A percentile compares a stretch with the other conserved stretches of the same genome.
Evolutionary conservation across 2,329 filamentous ascomycete species (phyloP).

Genomic region (Ophiosphaerella narmari): DNA sequence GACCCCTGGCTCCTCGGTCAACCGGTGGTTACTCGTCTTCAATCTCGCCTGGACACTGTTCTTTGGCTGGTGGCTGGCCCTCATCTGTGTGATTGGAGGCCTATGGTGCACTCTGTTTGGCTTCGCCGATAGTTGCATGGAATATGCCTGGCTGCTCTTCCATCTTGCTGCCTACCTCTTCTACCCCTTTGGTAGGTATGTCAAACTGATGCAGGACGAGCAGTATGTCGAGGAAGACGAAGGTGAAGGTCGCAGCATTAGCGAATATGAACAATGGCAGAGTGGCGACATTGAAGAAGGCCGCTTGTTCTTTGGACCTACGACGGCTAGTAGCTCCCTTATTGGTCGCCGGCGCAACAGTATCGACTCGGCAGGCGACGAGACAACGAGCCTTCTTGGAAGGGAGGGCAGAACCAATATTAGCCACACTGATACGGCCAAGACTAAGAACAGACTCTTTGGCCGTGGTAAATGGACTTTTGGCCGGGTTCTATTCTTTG

Average conservation of each 20-base stretch:
- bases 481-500: slow-evolving; percentile 91
- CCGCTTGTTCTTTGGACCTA: slow-evolving; percentile 91
- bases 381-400: slow-evolving; percentile 88
- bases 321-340: slow-evolving; percentile 69
- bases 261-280: slow-evolving; percentile 99
- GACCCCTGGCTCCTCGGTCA: slow-evolving; percentile 84
- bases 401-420: slow-evolving; percentile 60
- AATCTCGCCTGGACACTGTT: slow-evolving; percentile 88
- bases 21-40: slow-evolving; percentile 80
- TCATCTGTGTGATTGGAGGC: slow-evolving; percentile 74
- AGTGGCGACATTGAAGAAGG: slow-evolving; percentile 96
- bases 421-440: slow-evolving; percentile 44
- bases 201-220: slow-evolving; percentile 91
- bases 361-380: slow-evolving; percentile 82
- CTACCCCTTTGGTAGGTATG: slow-evolving; percentile 96
- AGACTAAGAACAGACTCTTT: slow-evolving; percentile 81
- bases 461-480: slow-evolving; percentile 95
- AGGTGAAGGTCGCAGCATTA: slow-evolving; percentile 94
- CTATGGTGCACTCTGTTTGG: slow-evolving; percentile 78
- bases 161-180: slow-evolving; percentile 85
- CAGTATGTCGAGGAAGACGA: slow-evolving; percentile 93
- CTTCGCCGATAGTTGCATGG: slow-evolving; percentile 75
- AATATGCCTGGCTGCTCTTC: slow-evolving; percentile 84
- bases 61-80: slow-evolving; percentile 95
- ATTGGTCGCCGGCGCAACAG: slow-evolving; percentile 86